phyloP scores from a whole-genome alignment of 352 stramenopile species.

The Globisporangium mamillatum region DNA sequence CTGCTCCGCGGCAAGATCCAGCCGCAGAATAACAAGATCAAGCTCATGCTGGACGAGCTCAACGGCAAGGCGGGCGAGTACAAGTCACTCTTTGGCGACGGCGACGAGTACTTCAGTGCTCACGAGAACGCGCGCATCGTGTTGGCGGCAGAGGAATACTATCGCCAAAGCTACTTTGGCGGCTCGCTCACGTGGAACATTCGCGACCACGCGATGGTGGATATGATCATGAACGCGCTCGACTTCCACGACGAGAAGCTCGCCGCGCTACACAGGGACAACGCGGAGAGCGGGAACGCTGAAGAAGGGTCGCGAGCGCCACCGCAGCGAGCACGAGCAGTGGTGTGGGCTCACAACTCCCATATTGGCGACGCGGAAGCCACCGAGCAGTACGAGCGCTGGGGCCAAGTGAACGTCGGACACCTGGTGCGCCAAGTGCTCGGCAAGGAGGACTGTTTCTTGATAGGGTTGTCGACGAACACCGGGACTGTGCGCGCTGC shows the following conservation, averaged over 20 bases:
- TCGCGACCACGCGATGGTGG: slow-evolving; percentile 31
- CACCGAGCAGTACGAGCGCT: slow-evolving; percentile 22
- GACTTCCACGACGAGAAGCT: slow-evolving; percentile 33
- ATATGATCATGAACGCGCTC: slow-evolving; percentile 30
- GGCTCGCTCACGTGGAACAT: slow-evolving; percentile 30
- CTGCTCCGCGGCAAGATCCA: slow-evolving; percentile 19
- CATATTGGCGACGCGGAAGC: slow-evolving; percentile 29
- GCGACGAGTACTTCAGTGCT: slow-evolving; percentile 34
- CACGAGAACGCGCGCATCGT: slow-evolving; percentile 34
- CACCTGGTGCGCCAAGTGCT: slow-evolving; percentile 27
- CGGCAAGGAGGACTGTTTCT: slow-evolving; percentile 20
- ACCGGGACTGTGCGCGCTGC: slow-evolving; percentile 28
- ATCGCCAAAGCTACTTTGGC: slow-evolving; percentile 29
- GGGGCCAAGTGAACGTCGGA: slow-evolving; percentile 30
- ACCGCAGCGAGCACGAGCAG: slow-evolving; percentile 10
- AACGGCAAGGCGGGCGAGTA: slow-evolving; percentile 22
- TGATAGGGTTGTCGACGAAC: slow-evolving; percentile 29
- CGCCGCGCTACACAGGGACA: slow-evolving; percentile 4
- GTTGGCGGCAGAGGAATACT: slow-evolving; percentile 32
- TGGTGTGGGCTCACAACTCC: slow-evolving; percentile 41
- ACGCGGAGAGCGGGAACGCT: slow-evolving; percentile 1
- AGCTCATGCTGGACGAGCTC: slow-evolving; percentile 28
- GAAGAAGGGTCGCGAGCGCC: slow-evolving; percentile 2
- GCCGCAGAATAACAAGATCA: slow-evolving; percentile 23
- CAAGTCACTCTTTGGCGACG: slow-evolving; percentile 31